These are phyloP conservation scores for Termitomyces sp. DNA, from an alignment of 768 basidiomycete genomes.

Conservation along the genomic window DNA sequence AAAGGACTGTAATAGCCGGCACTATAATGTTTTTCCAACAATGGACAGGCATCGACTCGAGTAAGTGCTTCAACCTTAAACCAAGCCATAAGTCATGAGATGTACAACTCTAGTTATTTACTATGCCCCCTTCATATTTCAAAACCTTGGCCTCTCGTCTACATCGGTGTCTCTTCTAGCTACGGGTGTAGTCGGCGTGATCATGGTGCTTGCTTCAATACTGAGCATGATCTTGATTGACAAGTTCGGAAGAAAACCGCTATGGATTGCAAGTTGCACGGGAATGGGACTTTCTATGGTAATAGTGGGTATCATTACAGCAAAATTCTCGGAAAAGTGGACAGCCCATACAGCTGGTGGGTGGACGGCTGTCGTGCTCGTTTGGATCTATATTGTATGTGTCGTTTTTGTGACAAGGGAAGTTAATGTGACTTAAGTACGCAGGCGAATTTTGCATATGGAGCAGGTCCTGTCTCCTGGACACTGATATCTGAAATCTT, in stretches of 20 bases:
- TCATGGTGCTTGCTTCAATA: conserved; percentile 26
- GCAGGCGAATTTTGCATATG: conserved; percentile 4
- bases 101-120: conserved; percentile 7
- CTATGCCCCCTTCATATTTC: conserved; percentile 26
- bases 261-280: conserved; percentile 32
- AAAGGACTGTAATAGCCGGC: conserved; percentile 11
- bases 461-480: conserved; percentile 14
- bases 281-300: conserved; percentile 22
- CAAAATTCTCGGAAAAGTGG: conserved; percentile 18
- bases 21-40: conserved; percentile 15
- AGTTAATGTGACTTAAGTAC: background rate
- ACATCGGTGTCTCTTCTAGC: conserved; percentile 35
- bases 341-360: conserved; percentile 15
- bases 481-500: conserved; percentile 36
- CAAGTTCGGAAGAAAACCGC: conserved; percentile 30
- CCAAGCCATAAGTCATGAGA: conserved; percentile 5
- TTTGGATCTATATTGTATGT: conserved; percentile 35
- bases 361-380: conserved; percentile 26
- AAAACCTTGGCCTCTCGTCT: conserved; percentile 31
- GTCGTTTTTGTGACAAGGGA: conserved; percentile 16
- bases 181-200: conserved; percentile 30
- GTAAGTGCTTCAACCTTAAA: conserved; percentile 3
- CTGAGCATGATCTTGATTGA: conserved; percentile 31
- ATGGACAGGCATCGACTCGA: conserved; percentile 22
- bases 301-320: conserved; percentile 11